phyloP scores from a whole-genome alignment of 2,329 filamentous ascomycete species.

The Ophiosphaerella herpotricha region DNA sequence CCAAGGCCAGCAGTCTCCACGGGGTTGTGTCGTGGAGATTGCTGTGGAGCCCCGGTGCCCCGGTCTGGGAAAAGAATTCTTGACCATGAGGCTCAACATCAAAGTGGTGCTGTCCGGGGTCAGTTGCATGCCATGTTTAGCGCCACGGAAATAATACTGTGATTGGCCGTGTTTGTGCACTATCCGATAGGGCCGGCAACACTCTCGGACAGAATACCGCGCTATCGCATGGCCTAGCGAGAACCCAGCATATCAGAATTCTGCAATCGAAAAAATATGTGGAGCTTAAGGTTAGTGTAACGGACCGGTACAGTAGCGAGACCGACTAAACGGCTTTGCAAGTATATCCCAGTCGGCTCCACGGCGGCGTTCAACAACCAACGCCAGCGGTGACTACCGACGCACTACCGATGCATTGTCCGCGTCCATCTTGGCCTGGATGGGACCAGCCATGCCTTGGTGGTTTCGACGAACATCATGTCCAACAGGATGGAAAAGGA shows the following conservation, averaged over 20 bases:
- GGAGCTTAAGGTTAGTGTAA: slow-evolving; percentile 18
- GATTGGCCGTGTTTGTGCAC: slow-evolving; percentile 16
- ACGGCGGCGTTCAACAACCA: slow-evolving; percentile 14
- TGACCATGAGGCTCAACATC: slow-evolving; percentile 35
- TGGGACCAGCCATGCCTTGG: slow-evolving; percentile 24
- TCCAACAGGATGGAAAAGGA: slow-evolving; percentile 14
- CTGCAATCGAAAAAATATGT: slow-evolving; percentile 14
- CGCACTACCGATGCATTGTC: slow-evolving; percentile 7
- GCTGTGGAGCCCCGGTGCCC: slow-evolving; percentile 17
- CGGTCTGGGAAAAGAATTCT: slow-evolving; percentile 7
- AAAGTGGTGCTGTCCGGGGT: slow-evolving; percentile 16
- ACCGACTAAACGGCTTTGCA: slow-evolving; percentile 10
- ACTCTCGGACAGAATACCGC: slow-evolving; percentile 21
- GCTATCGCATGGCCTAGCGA: slow-evolving; percentile 8
- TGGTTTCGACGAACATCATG: slow-evolving; percentile 11
- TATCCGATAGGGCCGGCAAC: slow-evolving; percentile 17
- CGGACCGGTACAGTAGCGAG: slow-evolving; percentile 20
- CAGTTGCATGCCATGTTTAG: not conserved
- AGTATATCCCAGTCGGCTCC: slow-evolving; percentile 9
- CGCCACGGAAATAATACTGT: not conserved
- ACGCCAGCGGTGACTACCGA: slow-evolving; percentile 19
- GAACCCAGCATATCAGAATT: slow-evolving; percentile 19
- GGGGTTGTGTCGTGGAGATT: slow-evolving; percentile 29
- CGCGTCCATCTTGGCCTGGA: slow-evolving; percentile 23
- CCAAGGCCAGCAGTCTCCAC: slow-evolving; percentile 23